Conservation (phyloP, 495 filamentous ascomycete genomes). For the Tuber calosporum region DNA sequence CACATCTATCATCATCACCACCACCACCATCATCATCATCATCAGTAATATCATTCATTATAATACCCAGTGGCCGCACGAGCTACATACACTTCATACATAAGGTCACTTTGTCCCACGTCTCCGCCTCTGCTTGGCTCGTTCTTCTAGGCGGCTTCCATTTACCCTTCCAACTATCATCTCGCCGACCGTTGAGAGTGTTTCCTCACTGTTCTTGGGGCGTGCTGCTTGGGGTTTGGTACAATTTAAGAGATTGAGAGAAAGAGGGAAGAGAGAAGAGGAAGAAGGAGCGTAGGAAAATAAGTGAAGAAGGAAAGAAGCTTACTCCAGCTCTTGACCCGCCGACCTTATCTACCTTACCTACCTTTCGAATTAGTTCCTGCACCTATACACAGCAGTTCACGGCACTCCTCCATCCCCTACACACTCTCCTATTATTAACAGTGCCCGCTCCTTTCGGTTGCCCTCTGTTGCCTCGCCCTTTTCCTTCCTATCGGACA, state of each 20-base stretch:
- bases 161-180: conserved; percentile 31
- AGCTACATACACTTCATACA: conserved; percentile 36
- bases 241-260: not conserved
- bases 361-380: conserved; percentile 18
- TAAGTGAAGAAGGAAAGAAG: not conserved
- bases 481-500: conserved; percentile 8
- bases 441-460: conserved; percentile 10
- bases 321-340: not conserved
- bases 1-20: conserved; percentile 1
- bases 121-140: conserved; percentile 38
- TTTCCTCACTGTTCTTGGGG: conserved; percentile 34
- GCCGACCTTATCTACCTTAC: conserved; percentile 23
- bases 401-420: conserved; percentile 10
- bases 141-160: conserved; percentile 38
- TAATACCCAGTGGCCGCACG: conserved; percentile 1
- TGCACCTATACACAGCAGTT: conserved; percentile 23
- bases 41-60: not conserved
- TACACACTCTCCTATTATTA: conserved; percentile 16
- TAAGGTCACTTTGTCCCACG: conserved; percentile 41
- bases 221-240: conserved; percentile 23
- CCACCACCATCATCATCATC: not conserved
- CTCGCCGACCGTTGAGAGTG: not conserved
- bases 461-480: conserved; percentile 10
- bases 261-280: not conserved
- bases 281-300: not conserved